A percentile compares a stretch with the other conserved stretches of the same genome.
Evolutionary conservation across 306 rosid species (phyloP).

Genomic region (Quercus glauca): DNA sequence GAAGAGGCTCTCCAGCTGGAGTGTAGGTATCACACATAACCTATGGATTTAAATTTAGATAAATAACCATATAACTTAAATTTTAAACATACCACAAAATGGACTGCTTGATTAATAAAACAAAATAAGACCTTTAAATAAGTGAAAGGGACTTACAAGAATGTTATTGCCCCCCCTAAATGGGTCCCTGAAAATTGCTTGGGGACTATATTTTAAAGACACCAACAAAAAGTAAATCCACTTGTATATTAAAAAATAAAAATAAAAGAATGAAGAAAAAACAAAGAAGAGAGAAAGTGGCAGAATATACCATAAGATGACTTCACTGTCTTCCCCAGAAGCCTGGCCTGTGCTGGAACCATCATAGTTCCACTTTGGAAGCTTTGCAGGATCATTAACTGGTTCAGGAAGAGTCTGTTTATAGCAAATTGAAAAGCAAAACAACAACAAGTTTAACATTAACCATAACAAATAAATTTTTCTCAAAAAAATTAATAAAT

Average conservation of each 20-base stretch:
- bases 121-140: neutral
- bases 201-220: conserved; percentile 38
- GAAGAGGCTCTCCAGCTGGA: conserved; percentile 64
- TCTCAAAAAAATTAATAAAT: too few relatives aligned
- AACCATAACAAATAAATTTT: neutral
- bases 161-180: conserved; percentile 60
- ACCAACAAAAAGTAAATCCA: neutral
- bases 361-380: conserved; percentile 67
- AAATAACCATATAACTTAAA: neutral
- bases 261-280: neutral
- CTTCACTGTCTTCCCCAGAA: conserved; percentile 70
- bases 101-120: neutral
- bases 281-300: neutral
- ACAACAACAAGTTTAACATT: neutral
- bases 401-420: conserved; percentile 55
- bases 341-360: conserved; percentile 78
- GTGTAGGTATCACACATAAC: conserved; percentile 65
- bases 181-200: conserved; percentile 66
- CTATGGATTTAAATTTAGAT: conserved; percentile 17
- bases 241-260: neutral
- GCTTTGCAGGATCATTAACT: conserved; percentile 56
- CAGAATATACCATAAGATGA: conserved; percentile 51
- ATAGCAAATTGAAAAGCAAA: neutral
- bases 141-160: conserved; percentile 40
- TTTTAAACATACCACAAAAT: neutral